phyloP scores from a whole-genome alignment of 2,329 filamentous ascomycete genomes.

The Exophiala sp. region DNA sequence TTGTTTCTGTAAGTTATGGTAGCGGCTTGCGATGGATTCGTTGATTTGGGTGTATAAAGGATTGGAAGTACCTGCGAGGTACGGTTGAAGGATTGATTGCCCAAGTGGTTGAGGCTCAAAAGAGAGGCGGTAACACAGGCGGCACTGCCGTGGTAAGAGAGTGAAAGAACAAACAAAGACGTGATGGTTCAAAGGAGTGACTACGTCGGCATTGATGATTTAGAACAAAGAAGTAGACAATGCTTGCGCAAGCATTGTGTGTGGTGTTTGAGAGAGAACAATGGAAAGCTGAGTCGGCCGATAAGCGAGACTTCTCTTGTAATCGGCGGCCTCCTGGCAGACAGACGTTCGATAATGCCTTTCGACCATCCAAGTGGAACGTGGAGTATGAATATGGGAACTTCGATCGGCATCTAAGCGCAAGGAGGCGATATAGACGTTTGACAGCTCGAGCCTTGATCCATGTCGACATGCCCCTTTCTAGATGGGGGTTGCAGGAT shows the following conservation, averaged over 20 bases:
- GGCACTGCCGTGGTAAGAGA: slow-evolving; percentile 18
- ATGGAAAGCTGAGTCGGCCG: slow-evolving; percentile 19
- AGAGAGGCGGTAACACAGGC: slow-evolving; percentile 4
- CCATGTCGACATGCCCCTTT: slow-evolving; percentile 19
- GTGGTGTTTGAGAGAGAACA: slow-evolving; percentile 14
- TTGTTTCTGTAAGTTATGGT: neutral
- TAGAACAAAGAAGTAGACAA: slow-evolving; percentile 23
- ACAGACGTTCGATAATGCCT: slow-evolving; percentile 15
- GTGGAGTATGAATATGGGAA: slow-evolving; percentile 23
- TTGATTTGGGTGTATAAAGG: slow-evolving; percentile 3
- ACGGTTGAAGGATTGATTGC: slow-evolving; percentile 12
- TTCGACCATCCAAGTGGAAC: slow-evolving; percentile 14
- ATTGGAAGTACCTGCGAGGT: slow-evolving; percentile 14
- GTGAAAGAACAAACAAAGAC: slow-evolving; percentile 20
- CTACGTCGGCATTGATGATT: slow-evolving; percentile 18
- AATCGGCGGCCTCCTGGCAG: slow-evolving; percentile 9
- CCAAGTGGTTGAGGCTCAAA: slow-evolving; percentile 13
- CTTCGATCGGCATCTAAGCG: slow-evolving; percentile 26
- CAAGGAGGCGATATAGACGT: slow-evolving; percentile 18
- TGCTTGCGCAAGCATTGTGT: slow-evolving; percentile 24
- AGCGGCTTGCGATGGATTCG: neutral
- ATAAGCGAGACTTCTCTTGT: slow-evolving; percentile 21
- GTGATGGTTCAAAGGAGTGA: slow-evolving; percentile 23
- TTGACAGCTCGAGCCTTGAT: slow-evolving; percentile 15
- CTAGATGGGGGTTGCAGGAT: slow-evolving; percentile 8